These are phyloP conservation scores for Solanum bukasovii DNA, from an alignment of 257 asterid genomes.

Conservation along the genomic window DNA sequence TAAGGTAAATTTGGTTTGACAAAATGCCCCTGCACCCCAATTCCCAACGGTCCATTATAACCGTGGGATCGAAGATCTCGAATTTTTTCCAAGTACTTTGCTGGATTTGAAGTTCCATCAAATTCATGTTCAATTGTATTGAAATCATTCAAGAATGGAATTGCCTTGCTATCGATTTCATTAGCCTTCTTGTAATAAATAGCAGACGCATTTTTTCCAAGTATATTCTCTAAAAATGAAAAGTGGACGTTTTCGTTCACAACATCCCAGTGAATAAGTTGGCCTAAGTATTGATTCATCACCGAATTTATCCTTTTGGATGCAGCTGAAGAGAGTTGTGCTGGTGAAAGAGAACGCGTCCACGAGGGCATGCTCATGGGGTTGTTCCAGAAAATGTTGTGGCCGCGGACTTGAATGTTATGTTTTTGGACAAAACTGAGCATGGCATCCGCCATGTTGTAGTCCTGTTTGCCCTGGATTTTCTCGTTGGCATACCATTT, in stretches of 20 bases:
- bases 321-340: constrained; percentile 15
- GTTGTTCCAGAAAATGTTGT: constrained; percentile 66
- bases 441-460: constrained; percentile 31
- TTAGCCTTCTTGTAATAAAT: constrained; percentile 22
- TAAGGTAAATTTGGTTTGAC: constrained; percentile 30
- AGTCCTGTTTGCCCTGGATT: constrained; percentile 20
- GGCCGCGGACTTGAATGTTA: constrained; percentile 43
- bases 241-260: constrained; percentile 51
- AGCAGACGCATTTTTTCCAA: constrained; percentile 31
- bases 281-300: constrained; percentile 18
- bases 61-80: constrained; percentile 28
- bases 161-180: constrained; percentile 26
- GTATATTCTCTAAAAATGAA: constrained; percentile 26
- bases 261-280: constrained; percentile 65
- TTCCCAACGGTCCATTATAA: constrained; percentile 18
- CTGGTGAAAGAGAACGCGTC: constrained; percentile 21
- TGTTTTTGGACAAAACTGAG: constrained; percentile 10
- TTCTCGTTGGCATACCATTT: constrained; percentile 51
- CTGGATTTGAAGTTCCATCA: constrained; percentile 29
- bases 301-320: constrained; percentile 21
- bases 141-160: constrained; percentile 47
- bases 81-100: constrained; percentile 28
- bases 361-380: constrained; percentile 27
- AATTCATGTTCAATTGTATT: constrained; percentile 42
- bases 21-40: constrained; percentile 28